Base-by-base conservation (phyloP, 208 protist genomes). In the Trichomonas gallinae region DNA sequence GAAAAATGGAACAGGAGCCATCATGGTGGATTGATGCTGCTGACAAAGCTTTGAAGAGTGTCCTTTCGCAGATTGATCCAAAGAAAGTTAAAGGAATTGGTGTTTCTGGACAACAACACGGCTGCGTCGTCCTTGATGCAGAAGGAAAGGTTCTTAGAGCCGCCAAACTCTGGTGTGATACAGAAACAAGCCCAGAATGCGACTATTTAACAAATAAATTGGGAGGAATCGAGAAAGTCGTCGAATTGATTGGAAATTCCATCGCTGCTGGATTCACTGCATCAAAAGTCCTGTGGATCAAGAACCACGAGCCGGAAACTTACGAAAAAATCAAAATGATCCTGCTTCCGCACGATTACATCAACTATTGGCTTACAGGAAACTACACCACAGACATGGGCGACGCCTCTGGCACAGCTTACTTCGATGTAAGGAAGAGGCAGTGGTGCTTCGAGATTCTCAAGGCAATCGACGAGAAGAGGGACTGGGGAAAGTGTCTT, bases 121-220 rank as follows among this genome's bases (percentile, higher is more conserved):
- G 96, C 2, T 72, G 48, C 51, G 96, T 96, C 40, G 11, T 42
- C 8, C 8, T 96, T 48, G 96, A 96, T 96, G 15, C 42, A 38
- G n/a, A 89, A 63, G 96, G 46, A 6, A 49, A 96, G 13, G 96
- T 96, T 58, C 9, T 96, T 15, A 34, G 38, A 34, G 3, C 21
- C 17, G 72, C 36, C 2, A 96, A 72, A 38, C 96, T 96, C 17
- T 96, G 96, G 96, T 72, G 46, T 96, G 96, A 96, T 72, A 96
- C 42, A 40, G 13, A 17, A 81, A 89, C 96, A 51, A 58, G 13
- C 8, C 38, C 26, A 58, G 96, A 96, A 96, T 87, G 81, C 45
- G 96, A 63, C 38, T 34, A 96, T 45, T n/a, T 96, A 10, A 89
- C 40, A n/a, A 48, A 93, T 31, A 51, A 48, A 48, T 51, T 44